These are phyloP conservation scores for Xylariaceae sp. DNA, from an alignment of 2,329 filamentous ascomycete species.

Conservation along the genomic window DNA sequence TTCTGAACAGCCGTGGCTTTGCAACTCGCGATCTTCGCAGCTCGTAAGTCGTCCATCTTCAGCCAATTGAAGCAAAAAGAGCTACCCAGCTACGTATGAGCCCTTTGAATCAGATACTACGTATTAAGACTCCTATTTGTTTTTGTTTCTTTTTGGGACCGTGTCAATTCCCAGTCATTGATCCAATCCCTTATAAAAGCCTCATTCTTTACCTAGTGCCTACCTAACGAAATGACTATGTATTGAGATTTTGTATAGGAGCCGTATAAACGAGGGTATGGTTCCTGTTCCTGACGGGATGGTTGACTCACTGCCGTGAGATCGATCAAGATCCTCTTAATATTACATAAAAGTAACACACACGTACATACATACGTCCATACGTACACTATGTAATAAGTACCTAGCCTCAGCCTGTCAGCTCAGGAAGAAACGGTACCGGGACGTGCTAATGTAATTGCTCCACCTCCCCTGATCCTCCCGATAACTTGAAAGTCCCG, in stretches of 20 bases:
- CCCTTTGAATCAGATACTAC: too few relatives aligned
- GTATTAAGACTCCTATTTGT: background rate
- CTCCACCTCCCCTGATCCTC: background rate
- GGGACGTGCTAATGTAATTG: conserved; percentile 10
- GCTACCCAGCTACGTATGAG: too few relatives aligned
- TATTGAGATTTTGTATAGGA: background rate
- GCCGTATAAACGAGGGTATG: background rate
- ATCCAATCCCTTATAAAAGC: conserved; percentile 2
- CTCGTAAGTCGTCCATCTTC: conserved; percentile 8
- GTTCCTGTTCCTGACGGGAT: conserved; percentile 14
- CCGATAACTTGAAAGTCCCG: conserved; percentile 5
- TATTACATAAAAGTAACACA: too few relatives aligned
- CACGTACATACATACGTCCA: too few relatives aligned
- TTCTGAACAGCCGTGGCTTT: conserved; percentile 18
- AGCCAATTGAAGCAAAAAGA: background rate
- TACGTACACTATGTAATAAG: too few relatives aligned
- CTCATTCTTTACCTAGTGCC: background rate
- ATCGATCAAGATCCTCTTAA: conserved; percentile 12
- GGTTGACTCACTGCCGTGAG: conserved; percentile 16
- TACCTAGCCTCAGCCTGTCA: too few relatives aligned
- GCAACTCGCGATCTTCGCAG: conserved; percentile 7
- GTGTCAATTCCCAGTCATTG: background rate
- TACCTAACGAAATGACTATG: conserved; percentile 3
- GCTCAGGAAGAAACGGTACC: conserved; percentile 4
- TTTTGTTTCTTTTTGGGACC: background rate